Percentiles rank a stretch among this genome's conserved stretches.
phyloP scores from a whole-genome alignment of 805 yeast genomes.

The Cyberlindnera mycetangii region DNA sequence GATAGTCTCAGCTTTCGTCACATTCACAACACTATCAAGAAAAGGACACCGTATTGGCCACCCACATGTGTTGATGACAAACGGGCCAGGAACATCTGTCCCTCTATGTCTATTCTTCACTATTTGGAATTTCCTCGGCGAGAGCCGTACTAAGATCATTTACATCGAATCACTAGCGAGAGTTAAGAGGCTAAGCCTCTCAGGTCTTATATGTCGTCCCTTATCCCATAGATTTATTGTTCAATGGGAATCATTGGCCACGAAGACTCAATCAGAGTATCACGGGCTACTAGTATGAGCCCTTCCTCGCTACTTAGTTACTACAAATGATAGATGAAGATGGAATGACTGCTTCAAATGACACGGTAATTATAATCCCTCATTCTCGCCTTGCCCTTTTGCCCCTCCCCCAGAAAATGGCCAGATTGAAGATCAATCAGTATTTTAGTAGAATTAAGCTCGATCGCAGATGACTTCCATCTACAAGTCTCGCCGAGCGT shows the following conservation, averaged over 20 bases:
- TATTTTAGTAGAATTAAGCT: no score
- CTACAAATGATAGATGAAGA: no score
- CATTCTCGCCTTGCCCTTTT: no score
- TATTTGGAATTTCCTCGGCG: slow-evolving; percentile 44
- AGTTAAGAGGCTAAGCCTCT: slow-evolving; percentile 67
- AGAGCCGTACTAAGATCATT: slow-evolving; percentile 53
- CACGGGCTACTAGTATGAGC: slow-evolving; percentile 69
- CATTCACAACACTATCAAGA: slow-evolving; percentile 10
- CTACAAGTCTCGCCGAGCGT: no score
- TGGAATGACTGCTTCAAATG: no score
- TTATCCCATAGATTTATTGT: slow-evolving; percentile 77
- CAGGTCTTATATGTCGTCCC: slow-evolving; percentile 71
- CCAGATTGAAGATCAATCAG: no score
- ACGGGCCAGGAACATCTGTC: slow-evolving; percentile 85
- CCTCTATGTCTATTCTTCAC: slow-evolving; percentile 62
- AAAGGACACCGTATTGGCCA: slow-evolving; percentile 9
- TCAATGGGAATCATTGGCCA: slow-evolving; percentile 75
- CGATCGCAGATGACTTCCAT: no score
- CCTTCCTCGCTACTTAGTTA: no score
- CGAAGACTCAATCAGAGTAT: slow-evolving; percentile 61
- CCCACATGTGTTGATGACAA: slow-evolving; percentile 50
- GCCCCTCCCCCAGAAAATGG: no score
- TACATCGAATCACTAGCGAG: slow-evolving; percentile 89
- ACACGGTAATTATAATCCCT: no score
- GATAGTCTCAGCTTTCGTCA: slow-evolving; percentile 9